These are phyloP conservation scores for Colletotrichum siamense DNA, from an alignment of 2,329 filamentous ascomycete species.

Conservation along the genomic window DNA sequence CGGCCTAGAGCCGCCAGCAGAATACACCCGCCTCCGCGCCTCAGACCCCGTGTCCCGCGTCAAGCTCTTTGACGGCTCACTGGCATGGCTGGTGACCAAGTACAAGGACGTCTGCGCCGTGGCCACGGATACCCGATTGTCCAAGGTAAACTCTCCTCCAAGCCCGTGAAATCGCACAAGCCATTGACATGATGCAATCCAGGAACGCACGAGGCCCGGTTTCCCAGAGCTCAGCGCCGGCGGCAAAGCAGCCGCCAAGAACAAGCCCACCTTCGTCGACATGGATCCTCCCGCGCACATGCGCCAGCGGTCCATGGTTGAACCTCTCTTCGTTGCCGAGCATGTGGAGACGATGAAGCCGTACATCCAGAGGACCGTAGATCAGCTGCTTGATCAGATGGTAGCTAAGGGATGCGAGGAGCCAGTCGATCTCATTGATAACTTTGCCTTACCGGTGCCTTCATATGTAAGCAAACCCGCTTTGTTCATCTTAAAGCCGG, in stretches of 20 bases:
- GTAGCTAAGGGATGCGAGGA: slow-evolving; percentile 37
- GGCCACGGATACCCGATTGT: slow-evolving; percentile 49
- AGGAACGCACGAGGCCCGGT: slow-evolving; percentile 45
- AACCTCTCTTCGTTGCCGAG: slow-evolving; percentile 44
- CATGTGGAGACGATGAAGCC: slow-evolving; percentile 45
- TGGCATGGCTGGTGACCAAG: slow-evolving; percentile 54
- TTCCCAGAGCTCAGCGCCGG: slow-evolving; percentile 53
- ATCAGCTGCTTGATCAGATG: slow-evolving; percentile 46
- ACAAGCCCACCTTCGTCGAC: slow-evolving; percentile 55
- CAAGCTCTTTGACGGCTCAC: slow-evolving; percentile 50
- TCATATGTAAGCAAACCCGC: slow-evolving; percentile 41
- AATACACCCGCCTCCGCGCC: slow-evolving; percentile 48
- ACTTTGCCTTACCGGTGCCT: slow-evolving; percentile 52
- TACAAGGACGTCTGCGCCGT: slow-evolving; percentile 51
- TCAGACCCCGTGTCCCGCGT: slow-evolving; percentile 49
- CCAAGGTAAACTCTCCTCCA: slow-evolving; percentile 38
- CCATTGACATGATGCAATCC: not conserved
- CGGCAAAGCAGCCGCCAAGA: slow-evolving; percentile 52
- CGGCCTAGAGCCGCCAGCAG: slow-evolving; percentile 45
- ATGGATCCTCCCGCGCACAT: slow-evolving; percentile 55
- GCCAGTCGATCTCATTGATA: slow-evolving; percentile 50
- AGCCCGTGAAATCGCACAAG: not conserved
- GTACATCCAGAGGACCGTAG: slow-evolving; percentile 50
- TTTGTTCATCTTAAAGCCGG: not conserved
- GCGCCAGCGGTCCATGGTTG: slow-evolving; percentile 51